Base-by-base conservation (phyloP, 257 asterid species). In the Knoxia roxburghii region DNA sequence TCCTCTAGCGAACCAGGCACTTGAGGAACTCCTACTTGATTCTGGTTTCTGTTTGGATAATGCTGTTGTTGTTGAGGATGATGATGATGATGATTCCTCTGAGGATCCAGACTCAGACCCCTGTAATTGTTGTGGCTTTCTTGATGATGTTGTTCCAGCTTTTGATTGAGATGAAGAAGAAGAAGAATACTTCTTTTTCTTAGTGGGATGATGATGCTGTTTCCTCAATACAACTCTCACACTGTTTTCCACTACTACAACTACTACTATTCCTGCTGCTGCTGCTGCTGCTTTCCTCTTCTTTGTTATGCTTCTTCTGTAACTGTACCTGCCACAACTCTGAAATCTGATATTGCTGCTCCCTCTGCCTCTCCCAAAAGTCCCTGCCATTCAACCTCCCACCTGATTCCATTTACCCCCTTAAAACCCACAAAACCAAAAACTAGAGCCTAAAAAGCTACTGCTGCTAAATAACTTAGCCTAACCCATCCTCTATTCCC, bases 81-180 rank as follows among this genome's bases (percentile, higher is more conserved):
- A n/a, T n/a, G n/a, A n/a, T 45, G 86, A 45, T 70, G 85, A 41
- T 71, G 82, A 67, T 83, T 81, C 84, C 78, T 82, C 61, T 79
- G 95, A 80, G 97, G 86, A 90, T 93, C 99, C 99, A 93, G 97
- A 84, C 74, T 90, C 96, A 75, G 87, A 79, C 83, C 82, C 83
- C 78, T 75, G 65, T 72, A 46, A 53, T 59, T 58, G 67, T 72
- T 51, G 57, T 59, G 58, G 60, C 65, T 66, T 13, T 77, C 58
- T 65, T 76, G 85, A 65, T 72, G 76, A 21, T 60, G 65, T 50
- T 50, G 1, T 76, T 89, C 95, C 97, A 89, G 98, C 86, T 84
- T 87, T 82, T 78, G 75, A 76, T 67, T 69, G 59, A 35, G 46
- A 33, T 43, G 29, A 27, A 37, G 41, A 37, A 37, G 41, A 37